Evolutionary conservation across 495 filamentous ascomycete genomes (phyloP), one percentile per base, ranked within the genome.

Genomic region (Antarctomyces pellizariae): DNA sequence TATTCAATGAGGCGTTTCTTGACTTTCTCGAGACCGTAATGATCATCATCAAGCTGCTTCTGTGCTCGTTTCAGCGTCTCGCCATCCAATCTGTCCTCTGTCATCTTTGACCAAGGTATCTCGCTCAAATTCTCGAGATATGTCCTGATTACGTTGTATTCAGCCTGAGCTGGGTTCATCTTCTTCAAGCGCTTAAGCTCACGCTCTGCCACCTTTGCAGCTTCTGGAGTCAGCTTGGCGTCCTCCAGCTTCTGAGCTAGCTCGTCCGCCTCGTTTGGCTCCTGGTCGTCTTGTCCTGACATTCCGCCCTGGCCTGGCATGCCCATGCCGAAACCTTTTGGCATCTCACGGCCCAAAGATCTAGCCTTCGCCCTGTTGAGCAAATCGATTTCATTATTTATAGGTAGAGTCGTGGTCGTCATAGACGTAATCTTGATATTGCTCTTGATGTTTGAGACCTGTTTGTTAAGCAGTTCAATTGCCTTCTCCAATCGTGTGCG

Each of bases 1-100:
- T 99, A 99, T 43, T 95, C 90, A 4, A 95, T 54, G 10, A 99
- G 49, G 23, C 89, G 60, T 59, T 91, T 95, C 62, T 99, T 99
- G 39, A 95, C 86, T 49, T 86, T 86, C 36, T 95, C 77, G 12
- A 99, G 55, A 2, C 89, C 89, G 36, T 95, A 95, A 44, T 99
- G 89, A 46, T 95, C 89, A 28, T 89, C 71, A 41, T 99, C 77
- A 14, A 99, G 57, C 46, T 95, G 84, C 52, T 86, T 73, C 22
- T 83, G 62, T 17, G 89, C 89, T 34, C 56, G 57, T 28, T 59
- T 53, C 31, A 99, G 46, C 1, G 82, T 93, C 10, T 75, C 71
- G 2, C 59, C 59, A n/a, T 78, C 79, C 10, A 99, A 64, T 32
- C 75, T 67, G 42, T 93, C 86, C 32, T 83, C 72, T 1, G 86